phyloP scores from a whole-genome alignment of 306 rosid species.

The Begonia loranthoides region DNA sequence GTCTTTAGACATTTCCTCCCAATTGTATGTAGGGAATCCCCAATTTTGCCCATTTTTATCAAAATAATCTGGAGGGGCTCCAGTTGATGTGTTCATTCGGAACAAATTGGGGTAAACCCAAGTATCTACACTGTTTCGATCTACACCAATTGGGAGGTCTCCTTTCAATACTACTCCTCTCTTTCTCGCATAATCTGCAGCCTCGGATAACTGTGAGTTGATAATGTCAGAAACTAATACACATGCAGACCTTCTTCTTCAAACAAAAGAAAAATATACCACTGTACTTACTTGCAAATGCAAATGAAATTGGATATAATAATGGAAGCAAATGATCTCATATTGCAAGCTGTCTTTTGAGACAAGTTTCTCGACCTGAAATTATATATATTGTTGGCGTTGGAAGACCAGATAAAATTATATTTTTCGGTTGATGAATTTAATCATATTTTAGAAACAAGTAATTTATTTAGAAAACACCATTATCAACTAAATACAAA shows the following conservation, averaged over 20 bases:
- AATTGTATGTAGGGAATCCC: conserved; percentile 98
- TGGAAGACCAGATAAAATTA: neutral
- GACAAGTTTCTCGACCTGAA: conserved; percentile 74
- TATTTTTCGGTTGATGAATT: neutral
- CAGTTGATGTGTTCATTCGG: conserved; percentile 93
- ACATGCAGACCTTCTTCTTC: neutral
- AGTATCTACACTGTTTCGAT: conserved; percentile 88
- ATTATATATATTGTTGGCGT: conserved; percentile 7
- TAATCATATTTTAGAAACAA: too few relatives aligned
- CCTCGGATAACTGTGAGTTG: conserved; percentile 52
- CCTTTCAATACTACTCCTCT: conserved; percentile 88
- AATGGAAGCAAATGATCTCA: conserved; percentile 70
- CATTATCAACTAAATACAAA: too few relatives aligned
- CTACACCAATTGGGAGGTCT: conserved; percentile 96
- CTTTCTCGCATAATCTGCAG: conserved; percentile 76
- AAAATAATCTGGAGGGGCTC: conserved; percentile 98
- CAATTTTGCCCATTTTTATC: conserved; percentile 99
- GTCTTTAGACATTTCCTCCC: conserved; percentile 98
- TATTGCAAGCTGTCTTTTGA: conserved; percentile 72
- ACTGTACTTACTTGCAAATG: conserved; percentile 58
- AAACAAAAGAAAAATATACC: conserved; percentile 9
- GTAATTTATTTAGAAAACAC: too few relatives aligned
- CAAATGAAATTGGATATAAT: conserved; percentile 83
- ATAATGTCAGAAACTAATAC: neutral
- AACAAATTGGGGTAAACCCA: conserved; percentile 90